Conservation (phyloP, 176 grass and related monocot genomes). For the Poa annua region DNA sequence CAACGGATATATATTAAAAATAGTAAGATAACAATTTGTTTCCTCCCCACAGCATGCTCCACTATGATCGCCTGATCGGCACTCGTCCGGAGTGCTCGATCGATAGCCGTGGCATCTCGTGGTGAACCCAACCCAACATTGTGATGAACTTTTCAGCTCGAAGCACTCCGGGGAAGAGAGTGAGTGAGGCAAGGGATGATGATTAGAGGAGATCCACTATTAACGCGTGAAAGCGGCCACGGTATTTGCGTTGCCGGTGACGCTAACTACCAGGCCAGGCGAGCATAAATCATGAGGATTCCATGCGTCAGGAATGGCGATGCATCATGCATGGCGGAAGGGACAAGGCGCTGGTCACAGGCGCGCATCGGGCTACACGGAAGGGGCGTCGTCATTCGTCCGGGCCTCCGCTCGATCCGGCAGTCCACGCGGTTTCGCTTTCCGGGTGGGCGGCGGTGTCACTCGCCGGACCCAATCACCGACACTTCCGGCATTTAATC, state of each 20-base stretch:
- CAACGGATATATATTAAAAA: background rate
- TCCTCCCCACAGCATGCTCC: background rate
- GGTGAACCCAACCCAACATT: background rate
- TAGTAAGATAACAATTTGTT: background rate
- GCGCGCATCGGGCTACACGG: background rate
- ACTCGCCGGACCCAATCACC: background rate
- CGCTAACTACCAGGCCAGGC: background rate
- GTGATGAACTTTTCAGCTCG: background rate
- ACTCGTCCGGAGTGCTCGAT: background rate
- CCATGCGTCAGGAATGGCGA: background rate
- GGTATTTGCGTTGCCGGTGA: background rate
- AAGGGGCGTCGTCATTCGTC: background rate
- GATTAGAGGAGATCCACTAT: background rate
- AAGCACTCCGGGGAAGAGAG: no score
- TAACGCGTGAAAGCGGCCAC: conserved; percentile 12
- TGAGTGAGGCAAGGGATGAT: background rate
- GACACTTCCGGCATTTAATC: background rate
- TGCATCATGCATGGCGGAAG: no score
- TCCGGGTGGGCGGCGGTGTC: conserved; percentile 8
- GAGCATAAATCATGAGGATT: no score
- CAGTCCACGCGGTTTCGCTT: conserved; percentile 19
- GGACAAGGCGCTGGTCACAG: background rate
- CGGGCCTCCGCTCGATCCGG: background rate
- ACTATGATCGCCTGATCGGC: background rate
- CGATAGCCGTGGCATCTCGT: background rate